phyloP scores from a whole-genome alignment of 2,329 filamentous ascomycete genomes.

The Chrysoporthe puriensis region DNA sequence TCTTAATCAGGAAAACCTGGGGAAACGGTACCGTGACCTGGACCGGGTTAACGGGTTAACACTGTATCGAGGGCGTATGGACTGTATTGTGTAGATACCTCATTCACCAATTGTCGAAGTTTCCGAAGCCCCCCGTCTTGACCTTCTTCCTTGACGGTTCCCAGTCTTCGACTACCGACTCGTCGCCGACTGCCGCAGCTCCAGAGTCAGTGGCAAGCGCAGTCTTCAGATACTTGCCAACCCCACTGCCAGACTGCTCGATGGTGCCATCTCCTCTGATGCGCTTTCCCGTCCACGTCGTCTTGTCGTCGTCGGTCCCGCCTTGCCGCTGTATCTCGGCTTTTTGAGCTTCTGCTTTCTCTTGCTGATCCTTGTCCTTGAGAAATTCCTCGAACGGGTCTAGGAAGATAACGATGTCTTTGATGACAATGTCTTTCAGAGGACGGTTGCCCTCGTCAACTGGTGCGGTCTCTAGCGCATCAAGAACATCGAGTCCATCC shows the following conservation, averaged over 20 bases:
- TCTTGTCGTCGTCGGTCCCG: slow-evolving; percentile 82
- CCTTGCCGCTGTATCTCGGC: slow-evolving; percentile 67
- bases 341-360: slow-evolving; percentile 59
- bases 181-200: slow-evolving; percentile 47
- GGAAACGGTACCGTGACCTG: slow-evolving; percentile 10
- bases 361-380: slow-evolving; percentile 69
- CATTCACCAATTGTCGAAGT: slow-evolving; percentile 85
- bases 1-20: not conserved
- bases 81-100: slow-evolving; percentile 22
- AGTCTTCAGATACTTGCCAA: slow-evolving; percentile 83
- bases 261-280: slow-evolving; percentile 70
- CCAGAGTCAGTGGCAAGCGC: slow-evolving; percentile 42
- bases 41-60: slow-evolving; percentile 19
- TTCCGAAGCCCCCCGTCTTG: slow-evolving; percentile 82
- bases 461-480: slow-evolving; percentile 75
- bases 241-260: slow-evolving; percentile 47
- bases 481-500: slow-evolving; percentile 72
- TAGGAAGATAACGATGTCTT: slow-evolving; percentile 82
- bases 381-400: slow-evolving; percentile 96
- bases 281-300: slow-evolving; percentile 96
- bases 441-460: slow-evolving; percentile 79
- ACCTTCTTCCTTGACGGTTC: slow-evolving; percentile 81
- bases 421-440: slow-evolving; percentile 76
- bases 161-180: slow-evolving; percentile 63
- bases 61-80: slow-evolving; percentile 7